Evolutionary conservation across 306 rosid genomes (phyloP).

Genomic region (Prunus salicina): DNA sequence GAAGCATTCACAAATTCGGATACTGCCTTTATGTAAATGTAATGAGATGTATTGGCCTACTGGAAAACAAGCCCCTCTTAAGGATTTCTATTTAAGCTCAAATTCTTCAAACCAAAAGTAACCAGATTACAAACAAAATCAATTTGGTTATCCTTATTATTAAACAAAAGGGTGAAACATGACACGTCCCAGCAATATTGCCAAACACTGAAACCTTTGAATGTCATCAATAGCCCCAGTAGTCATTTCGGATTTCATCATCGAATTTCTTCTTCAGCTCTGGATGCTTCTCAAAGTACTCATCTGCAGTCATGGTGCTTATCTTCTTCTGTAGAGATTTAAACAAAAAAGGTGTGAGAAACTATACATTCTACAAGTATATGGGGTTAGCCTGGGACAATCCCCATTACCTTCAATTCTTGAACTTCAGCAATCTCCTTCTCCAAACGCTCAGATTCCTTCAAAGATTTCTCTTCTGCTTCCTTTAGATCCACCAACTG

Average conservation of each 20-base stretch:
- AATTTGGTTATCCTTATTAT: conserved; percentile 50
- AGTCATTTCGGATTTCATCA: conserved; percentile 85
- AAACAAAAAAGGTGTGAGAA: conserved; percentile 24
- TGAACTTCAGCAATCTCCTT: conserved; percentile 81
- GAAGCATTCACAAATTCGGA: conserved; percentile 13
- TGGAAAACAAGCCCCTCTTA: conserved; percentile 2
- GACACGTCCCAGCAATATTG: conserved; percentile 34
- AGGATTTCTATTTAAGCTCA: conserved; percentile 14
- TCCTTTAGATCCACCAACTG: conserved; percentile 92
- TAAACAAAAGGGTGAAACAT: conserved; percentile 38
- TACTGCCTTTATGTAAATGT: conserved; percentile 1
- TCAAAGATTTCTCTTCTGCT: conserved; percentile 75
- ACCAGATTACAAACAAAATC: conserved; percentile 41
- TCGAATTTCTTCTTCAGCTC: conserved; percentile 91
- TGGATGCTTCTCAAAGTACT: conserved; percentile 88
- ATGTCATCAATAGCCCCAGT: conserved; percentile 83
- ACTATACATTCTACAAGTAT: neutral
- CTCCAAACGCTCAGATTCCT: conserved; percentile 92
- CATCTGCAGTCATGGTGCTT: conserved; percentile 92
- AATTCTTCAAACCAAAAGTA: conserved; percentile 21
- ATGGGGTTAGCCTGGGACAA: neutral
- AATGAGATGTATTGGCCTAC: conserved; percentile 6
- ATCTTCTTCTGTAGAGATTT: conserved; percentile 59
- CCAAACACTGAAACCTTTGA: conserved; percentile 20
- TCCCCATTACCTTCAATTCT: conserved; percentile 74